Evolutionary conservation across 768 basidiomycete genomes (phyloP), one percentile per base, ranked within the genome.

Genomic region (Nevesoporus exiguus): DNA sequence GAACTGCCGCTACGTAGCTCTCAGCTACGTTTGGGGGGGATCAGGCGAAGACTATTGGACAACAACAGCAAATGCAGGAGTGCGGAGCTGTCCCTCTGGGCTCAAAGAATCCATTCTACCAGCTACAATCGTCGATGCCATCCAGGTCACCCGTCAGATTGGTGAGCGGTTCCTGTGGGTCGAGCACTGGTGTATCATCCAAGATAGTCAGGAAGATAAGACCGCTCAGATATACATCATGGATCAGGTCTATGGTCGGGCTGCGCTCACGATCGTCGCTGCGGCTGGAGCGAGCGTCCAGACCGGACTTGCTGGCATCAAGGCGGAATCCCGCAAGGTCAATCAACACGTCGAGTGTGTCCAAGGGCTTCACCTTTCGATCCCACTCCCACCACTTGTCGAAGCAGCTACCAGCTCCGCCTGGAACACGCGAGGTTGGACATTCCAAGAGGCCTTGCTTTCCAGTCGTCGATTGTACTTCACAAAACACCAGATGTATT

Each of bases 111-210:
- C 46, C 13, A n/a, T 9, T 3, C 40, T 56, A 3, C 55, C 53
- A 3, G 42, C 47, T 3, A 66, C 66, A 17, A 61, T 66, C 6
- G 9, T 51, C 2, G 66, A 66, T 21, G 47, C 66, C 11, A 66
- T 68, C 15, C 47, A 39, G 7, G 24, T 63, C 22, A 50, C 54
- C n/a, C 63, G 49, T 3, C 19, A 40, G 13, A 34, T 68, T 10
- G 59, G 64, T 7, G 55, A 61, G 54, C 66, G 51, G 17, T 67
- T 66, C 33, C 8, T 67, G 11, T 67, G 66, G 66, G 27, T 68
- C 3, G 66, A 68, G 31, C 53, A 55, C 3, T 37, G 68, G 9
- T 67, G 66, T 21, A 61, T 68, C 51, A 49, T 56, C 30, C 66
- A 67, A 34, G 66, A 66, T 46, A 58, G 44, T 14, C 21, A n/a